Percentiles rank a stretch among this genome's conserved stretches.
Evolutionary conservation across 441 rosid species (phyloP).

Genomic region (Biscutella auriculata): DNA sequence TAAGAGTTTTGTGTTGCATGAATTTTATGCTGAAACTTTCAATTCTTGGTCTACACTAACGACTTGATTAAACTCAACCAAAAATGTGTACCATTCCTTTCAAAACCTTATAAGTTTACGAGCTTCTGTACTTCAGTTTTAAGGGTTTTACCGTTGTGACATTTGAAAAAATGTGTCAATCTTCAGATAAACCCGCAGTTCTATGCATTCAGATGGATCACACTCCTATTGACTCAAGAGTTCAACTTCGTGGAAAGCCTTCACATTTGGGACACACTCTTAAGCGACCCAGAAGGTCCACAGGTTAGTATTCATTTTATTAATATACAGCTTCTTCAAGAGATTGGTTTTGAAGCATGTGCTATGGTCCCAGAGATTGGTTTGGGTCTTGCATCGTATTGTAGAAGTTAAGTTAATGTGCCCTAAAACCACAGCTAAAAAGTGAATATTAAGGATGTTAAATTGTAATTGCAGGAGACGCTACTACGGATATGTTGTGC

Average conservation of each 20-base stretch:
- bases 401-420: background rate
- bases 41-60: background rate
- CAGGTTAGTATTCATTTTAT: conserved; percentile 34
- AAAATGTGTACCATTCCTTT: background rate
- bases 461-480: conserved; percentile 46
- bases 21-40: background rate
- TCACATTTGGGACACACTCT: conserved; percentile 80
- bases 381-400: background rate
- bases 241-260: conserved; percentile 70
- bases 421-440: too few relatives aligned
- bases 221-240: conserved; percentile 76
- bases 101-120: background rate
- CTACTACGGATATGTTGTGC: conserved; percentile 82
- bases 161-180: background rate
- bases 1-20: conserved; percentile 20
- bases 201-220: conserved; percentile 87
- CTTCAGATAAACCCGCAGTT: conserved; percentile 82
- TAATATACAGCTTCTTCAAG: background rate
- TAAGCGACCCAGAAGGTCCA: conserved; percentile 78
- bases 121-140: background rate
- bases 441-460: background rate
- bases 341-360: background rate
- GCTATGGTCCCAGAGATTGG: background rate
- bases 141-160: background rate
- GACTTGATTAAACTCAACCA: background rate